These are phyloP conservation scores for Monosporascus sp. DNA, from an alignment of 2,329 filamentous ascomycete species.

Conservation along the genomic window DNA sequence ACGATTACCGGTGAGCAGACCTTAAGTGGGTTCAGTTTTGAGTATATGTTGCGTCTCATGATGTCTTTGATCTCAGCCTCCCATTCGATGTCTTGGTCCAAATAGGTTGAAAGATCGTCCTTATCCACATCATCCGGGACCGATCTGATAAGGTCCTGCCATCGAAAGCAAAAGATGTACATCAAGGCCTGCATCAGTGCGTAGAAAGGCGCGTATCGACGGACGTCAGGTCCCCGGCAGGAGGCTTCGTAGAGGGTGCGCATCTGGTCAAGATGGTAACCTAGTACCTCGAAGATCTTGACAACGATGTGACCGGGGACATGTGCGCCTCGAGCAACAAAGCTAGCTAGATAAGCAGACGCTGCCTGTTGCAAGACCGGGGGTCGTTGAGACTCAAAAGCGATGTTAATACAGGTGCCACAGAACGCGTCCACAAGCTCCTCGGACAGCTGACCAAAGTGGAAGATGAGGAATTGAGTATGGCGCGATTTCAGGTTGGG, in stretches of 20 bases:
- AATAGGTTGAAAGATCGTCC: slow-evolving; percentile 55
- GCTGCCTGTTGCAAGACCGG: slow-evolving; percentile 76
- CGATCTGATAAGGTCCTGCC: slow-evolving; percentile 76
- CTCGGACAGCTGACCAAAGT: slow-evolving; percentile 81
- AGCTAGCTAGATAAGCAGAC: slow-evolving; percentile 88
- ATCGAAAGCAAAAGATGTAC: slow-evolving; percentile 97
- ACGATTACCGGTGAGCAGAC: slow-evolving; percentile 90
- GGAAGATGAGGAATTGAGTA: slow-evolving; percentile 92
- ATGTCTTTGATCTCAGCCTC: slow-evolving; percentile 67
- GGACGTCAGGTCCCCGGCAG: slow-evolving; percentile 80
- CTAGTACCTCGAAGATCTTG: slow-evolving; percentile 74
- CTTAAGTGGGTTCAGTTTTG: slow-evolving; percentile 88
- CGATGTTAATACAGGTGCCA: slow-evolving; percentile 67
- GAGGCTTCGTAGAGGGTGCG: slow-evolving; percentile 65
- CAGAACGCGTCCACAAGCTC: slow-evolving; percentile 78
- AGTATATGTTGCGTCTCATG: slow-evolving; percentile 74
- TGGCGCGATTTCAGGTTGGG: slow-evolving; percentile 89
- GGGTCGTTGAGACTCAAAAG: slow-evolving; percentile 65
- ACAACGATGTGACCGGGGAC: slow-evolving; percentile 73
- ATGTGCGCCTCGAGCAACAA: slow-evolving; percentile 83
- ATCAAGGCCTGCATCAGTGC: slow-evolving; percentile 81
- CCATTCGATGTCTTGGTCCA: slow-evolving; percentile 73
- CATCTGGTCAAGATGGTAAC: slow-evolving; percentile 70
- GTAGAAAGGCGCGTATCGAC: slow-evolving; percentile 80
- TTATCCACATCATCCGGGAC: slow-evolving; percentile 56